These are phyloP conservation scores for Phanerodontia chrysosporium DNA, from an alignment of 768 basidiomycete species.

Conservation along the genomic window DNA sequence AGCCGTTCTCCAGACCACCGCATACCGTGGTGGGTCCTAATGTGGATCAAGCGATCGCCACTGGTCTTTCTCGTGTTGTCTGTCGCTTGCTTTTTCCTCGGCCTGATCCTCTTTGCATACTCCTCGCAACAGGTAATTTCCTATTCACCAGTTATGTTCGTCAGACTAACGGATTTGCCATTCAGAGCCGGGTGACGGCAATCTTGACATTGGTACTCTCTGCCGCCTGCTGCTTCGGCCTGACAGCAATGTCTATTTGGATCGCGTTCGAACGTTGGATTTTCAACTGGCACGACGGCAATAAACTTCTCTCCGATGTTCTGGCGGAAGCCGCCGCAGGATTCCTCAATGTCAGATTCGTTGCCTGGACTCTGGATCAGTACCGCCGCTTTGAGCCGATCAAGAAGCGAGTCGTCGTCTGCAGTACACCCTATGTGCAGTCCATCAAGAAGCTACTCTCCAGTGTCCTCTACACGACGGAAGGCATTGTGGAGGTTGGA, in stretches of 20 bases:
- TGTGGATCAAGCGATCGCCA: conserved; percentile 81
- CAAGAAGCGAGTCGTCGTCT: not conserved
- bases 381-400: not conserved
- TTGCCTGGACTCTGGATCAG: not conserved
- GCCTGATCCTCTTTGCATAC: conserved; percentile 72
- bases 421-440: not conserved
- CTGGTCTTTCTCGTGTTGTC: conserved; percentile 77
- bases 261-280: conserved; percentile 8
- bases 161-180: not conserved
- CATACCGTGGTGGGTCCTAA: conserved; percentile 72
- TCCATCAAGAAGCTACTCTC: conserved; percentile 7
- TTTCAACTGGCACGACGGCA: conserved; percentile 1
- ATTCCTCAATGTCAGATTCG: not conserved
- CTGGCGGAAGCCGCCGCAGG: not conserved
- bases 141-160: not conserved
- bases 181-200: conserved; percentile 4
- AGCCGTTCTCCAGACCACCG: conserved; percentile 68
- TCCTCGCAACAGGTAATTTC: conserved; percentile 22
- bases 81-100: conserved; percentile 71
- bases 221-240: not conserved
- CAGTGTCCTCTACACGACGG: not conserved
- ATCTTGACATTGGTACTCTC: conserved; percentile 1
- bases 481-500: not conserved
- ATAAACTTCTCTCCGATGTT: conserved; percentile 2
- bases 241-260: conserved; percentile 5